Conservation (phyloP, 2,329 filamentous ascomycete genomes). For the Microsporum ferrugineum region DNA sequence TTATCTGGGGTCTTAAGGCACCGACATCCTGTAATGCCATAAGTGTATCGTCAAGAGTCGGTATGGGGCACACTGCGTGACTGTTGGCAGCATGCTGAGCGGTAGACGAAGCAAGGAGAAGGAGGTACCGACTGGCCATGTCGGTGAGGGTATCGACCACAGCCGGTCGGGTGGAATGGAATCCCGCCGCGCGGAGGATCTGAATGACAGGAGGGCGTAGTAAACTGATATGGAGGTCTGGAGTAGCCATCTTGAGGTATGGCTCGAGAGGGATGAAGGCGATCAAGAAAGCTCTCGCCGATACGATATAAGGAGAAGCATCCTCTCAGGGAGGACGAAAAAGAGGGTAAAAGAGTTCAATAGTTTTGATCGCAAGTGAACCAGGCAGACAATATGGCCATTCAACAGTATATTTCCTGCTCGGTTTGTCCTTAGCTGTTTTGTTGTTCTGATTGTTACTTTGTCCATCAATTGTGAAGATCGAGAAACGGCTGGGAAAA, state of each 20-base stretch:
- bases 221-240: conserved; percentile 58
- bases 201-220: conserved; percentile 80
- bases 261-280: neutral
- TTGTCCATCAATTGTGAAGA: no score
- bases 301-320: neutral
- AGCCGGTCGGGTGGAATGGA: conserved; percentile 67
- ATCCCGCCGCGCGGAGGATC: conserved; percentile 82
- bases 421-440: neutral
- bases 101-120: conserved; percentile 60
- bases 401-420: neutral
- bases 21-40: conserved; percentile 76
- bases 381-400: neutral
- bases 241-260: conserved; percentile 12
- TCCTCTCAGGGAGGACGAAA: neutral
- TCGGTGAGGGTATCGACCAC: conserved; percentile 84
- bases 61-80: conserved; percentile 50
- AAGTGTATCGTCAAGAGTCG: conserved; percentile 65
- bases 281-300: neutral
- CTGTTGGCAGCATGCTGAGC: conserved; percentile 60
- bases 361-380: neutral
- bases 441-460: neutral
- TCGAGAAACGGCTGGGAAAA: neutral
- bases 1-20: conserved; percentile 56
- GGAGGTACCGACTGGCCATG: conserved; percentile 69
- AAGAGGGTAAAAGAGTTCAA: neutral